phyloP scores from a whole-genome alignment of 192 early-diverging fungal species.

The Podila horticola region DNA sequence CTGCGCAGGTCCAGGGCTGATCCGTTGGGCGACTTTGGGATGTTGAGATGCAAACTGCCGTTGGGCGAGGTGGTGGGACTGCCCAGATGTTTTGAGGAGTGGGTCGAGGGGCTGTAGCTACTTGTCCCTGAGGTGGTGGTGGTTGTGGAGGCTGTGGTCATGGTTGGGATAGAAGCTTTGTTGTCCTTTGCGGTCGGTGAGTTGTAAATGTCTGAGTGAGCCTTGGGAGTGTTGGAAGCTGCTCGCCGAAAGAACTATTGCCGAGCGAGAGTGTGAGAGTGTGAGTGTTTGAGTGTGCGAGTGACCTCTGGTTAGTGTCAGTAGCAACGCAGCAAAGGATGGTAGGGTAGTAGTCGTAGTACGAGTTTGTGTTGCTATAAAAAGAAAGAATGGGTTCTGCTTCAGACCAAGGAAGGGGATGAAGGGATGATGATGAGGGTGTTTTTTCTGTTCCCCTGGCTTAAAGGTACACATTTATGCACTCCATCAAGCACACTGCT shows the following conservation, averaged over 20 bases:
- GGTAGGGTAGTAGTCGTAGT: no score
- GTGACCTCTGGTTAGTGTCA: constrained; percentile 1
- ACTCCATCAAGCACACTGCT: no score
- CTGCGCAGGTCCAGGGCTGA: constrained; percentile 48
- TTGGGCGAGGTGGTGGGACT: constrained; percentile 2
- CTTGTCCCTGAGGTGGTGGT: constrained; percentile 16
- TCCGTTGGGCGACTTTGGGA: constrained; percentile 43
- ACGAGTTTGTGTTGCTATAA: no score
- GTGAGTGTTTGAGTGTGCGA: not conserved
- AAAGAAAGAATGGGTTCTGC: not conserved
- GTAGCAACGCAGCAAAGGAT: no score
- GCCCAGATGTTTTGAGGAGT: constrained; percentile 1
- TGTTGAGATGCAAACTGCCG: constrained; percentile 23
- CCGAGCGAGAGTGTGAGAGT: not conserved
- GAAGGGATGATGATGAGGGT: not conserved
- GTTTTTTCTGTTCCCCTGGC: no score
- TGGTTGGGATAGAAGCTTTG: constrained; percentile 18
- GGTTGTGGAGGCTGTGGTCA: constrained; percentile 25
- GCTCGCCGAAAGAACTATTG: constrained; percentile 56
- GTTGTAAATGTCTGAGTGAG: constrained; percentile 32
- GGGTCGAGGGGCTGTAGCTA: not conserved
- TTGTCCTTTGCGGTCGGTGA: constrained; percentile 2
- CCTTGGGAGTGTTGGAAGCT: constrained; percentile 58
- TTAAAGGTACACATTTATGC: no score
- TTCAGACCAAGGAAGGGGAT: constrained; percentile 13